Conservation (phyloP, 805 yeast species). For the Candida xyloterini region DNA sequence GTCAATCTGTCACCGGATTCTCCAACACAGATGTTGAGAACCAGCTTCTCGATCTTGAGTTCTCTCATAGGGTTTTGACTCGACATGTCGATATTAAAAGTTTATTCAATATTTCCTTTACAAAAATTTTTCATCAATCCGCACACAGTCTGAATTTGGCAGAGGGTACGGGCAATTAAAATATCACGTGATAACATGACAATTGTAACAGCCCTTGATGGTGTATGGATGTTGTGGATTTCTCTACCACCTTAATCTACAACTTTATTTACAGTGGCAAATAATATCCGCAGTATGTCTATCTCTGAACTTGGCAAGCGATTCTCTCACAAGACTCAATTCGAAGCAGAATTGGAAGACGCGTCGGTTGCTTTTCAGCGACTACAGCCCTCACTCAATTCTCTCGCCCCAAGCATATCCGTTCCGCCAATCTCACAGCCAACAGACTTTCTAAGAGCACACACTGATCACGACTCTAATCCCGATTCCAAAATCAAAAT, state of each 20-base stretch:
- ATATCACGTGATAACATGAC: constrained; percentile 7
- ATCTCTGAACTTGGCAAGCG: constrained; percentile 31
- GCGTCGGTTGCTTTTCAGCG: constrained; percentile 17
- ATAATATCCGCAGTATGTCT: constrained; percentile 22
- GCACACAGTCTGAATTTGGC: constrained; percentile 10
- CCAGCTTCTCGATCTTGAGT: constrained; percentile 97
- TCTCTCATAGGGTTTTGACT: constrained; percentile 95
- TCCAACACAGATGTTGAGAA: constrained; percentile 99
- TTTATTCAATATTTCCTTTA: constrained; percentile 5
- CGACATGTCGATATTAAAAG: constrained; percentile 11
- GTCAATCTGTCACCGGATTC: constrained; percentile 99
- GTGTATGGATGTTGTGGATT: constrained; percentile 3
- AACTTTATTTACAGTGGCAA: constrained; percentile 10
- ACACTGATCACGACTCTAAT: constrained; percentile 89
- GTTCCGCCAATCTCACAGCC: constrained; percentile 88
- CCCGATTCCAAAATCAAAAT: constrained; percentile 94
- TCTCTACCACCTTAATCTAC: background rate
- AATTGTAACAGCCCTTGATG: constrained; percentile 4
- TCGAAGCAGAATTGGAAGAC: constrained; percentile 25
- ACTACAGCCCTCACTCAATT: constrained; percentile 14
- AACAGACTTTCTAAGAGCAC: constrained; percentile 91
- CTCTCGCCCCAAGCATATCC: constrained; percentile 58
- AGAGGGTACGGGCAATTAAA: constrained; percentile 8
- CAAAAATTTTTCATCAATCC: constrained; percentile 17
- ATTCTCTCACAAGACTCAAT: constrained; percentile 25